A percentile compares a stretch with the other conserved stretches of the same genome.
Evolutionary conservation across 805 yeast species (phyloP).

Genomic region (Sugiyamaella smithiae): DNA sequence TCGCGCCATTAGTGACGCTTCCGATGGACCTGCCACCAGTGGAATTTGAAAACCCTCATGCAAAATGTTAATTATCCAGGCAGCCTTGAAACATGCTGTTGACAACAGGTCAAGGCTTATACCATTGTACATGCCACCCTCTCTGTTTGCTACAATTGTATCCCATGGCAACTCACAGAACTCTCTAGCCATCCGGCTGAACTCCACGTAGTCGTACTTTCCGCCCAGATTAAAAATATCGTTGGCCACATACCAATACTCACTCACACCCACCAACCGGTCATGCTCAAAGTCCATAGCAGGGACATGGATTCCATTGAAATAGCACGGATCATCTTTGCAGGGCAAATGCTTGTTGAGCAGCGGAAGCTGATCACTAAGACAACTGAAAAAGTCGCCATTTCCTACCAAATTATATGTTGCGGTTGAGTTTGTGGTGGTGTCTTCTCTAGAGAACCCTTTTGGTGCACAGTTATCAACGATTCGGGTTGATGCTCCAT

Average conservation of each 20-base stretch:
- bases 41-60: slow-evolving; percentile 95
- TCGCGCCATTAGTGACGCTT: not conserved
- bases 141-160: slow-evolving; percentile 43
- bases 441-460: slow-evolving; percentile 42
- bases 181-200: slow-evolving; percentile 60
- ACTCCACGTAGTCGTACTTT: slow-evolving; percentile 70
- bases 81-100: slow-evolving; percentile 89
- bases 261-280: slow-evolving; percentile 89
- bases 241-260: slow-evolving; percentile 96
- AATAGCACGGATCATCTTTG: slow-evolving; percentile 81
- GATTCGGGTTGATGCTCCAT: slow-evolving; percentile 11
- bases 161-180: slow-evolving; percentile 81
- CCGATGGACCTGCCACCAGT: not conserved
- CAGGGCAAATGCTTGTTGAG: slow-evolving; percentile 79
- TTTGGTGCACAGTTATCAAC: slow-evolving; percentile 82
- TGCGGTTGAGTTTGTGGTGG: slow-evolving; percentile 8
- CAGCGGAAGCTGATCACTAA: slow-evolving; percentile 69
- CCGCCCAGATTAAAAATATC: slow-evolving; percentile 90
- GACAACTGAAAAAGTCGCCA: slow-evolving; percentile 76
- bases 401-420: slow-evolving; percentile 56
- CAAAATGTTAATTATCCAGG: slow-evolving; percentile 85
- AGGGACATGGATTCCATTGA: slow-evolving; percentile 95
- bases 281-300: slow-evolving; percentile 73
- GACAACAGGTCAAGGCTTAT: slow-evolving; percentile 55
- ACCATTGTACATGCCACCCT: slow-evolving; percentile 55